Evolutionary conservation across 441 rosid species (phyloP), one percentile per base, ranked within the genome.

Genomic region (Erodium moschatum): DNA sequence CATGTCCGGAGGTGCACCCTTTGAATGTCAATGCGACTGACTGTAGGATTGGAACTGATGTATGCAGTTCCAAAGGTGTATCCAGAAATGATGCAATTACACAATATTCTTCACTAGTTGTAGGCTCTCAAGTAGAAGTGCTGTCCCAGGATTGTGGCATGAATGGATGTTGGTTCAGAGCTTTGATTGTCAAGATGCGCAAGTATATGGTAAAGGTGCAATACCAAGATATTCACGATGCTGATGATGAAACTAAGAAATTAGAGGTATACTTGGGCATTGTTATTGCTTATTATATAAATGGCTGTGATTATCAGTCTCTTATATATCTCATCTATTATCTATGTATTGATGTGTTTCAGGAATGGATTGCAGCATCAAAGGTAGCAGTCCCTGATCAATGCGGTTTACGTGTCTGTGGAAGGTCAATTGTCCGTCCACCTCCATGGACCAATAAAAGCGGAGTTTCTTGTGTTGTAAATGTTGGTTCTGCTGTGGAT

Each of bases 91-190:
- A 69, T 11, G 15, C 68, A 48, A 13, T 48, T 21, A 66, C 71
- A 74, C 79, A 75, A 58, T 52, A 65, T 70, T 69, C 71, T 66
- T 67, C 69, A 13, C 69, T 86, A 1, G 74, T 78, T 52, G 81
- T 85, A 67, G 95, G 93, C 56, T 85, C 83, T 40, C 77, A 82
- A 71, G 84, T 89, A 61, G 93, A 90, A 78, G 85, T 91, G 67
- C 87, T 89, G 52, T 85, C 89, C 12, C 88, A 88, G 76, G 94
- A 91, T 71, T 86, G 96, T 81, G 96, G 97, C 75, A 73, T 89
- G 60, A 83, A 85, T 74, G 97, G 97, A 13, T 91, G 97, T 75
- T 91, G 97, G 95, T 83, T 85, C 77, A 85, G 83, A 74, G 96
- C 89, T 52, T 73, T 52, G 71, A 78, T 92, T 66, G 74, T 92